These are phyloP conservation scores for Geranium brycei DNA, from an alignment of 345 rosid species.

Conservation along the genomic window DNA sequence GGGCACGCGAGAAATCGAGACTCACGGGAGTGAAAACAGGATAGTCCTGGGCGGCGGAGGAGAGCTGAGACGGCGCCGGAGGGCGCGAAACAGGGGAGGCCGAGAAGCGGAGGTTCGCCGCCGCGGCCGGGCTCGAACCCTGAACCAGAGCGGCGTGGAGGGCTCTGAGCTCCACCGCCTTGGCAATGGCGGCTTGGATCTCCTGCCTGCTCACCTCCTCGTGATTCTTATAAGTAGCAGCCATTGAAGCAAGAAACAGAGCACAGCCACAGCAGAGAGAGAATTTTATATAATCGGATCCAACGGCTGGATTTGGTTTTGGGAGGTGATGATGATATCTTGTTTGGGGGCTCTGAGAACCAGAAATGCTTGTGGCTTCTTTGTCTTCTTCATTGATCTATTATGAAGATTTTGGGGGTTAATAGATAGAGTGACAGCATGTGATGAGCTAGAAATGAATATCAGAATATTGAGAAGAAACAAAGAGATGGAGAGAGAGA, in stretches of 20 bases:
- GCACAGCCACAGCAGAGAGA: background rate
- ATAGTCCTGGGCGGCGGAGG: conserved; percentile 74
- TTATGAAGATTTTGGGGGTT: background rate
- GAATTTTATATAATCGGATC: conserved; percentile 4
- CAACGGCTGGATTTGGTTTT: conserved; percentile 24
- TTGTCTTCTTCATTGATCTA: too few relatives aligned
- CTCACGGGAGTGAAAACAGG: conserved; percentile 96
- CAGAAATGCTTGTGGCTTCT: conserved; percentile 11
- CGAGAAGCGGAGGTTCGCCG: conserved; percentile 39
- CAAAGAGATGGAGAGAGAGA: conserved; percentile 8
- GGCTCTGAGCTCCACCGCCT: conserved; percentile 72
- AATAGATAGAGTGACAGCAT: conserved; percentile 20
- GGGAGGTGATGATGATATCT: conserved; percentile 31
- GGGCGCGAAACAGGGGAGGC: conserved; percentile 49
- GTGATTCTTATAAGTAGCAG: conserved; percentile 26
- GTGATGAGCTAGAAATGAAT: conserved; percentile 13
- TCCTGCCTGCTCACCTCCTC: conserved; percentile 36
- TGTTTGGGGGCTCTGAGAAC: conserved; percentile 22
- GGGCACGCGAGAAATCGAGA: background rate
- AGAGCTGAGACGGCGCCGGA: conserved; percentile 17
- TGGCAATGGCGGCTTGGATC: conserved; percentile 73
- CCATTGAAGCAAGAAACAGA: conserved; percentile 28
- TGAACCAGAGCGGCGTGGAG: conserved; percentile 66
- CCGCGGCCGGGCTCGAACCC: conserved; percentile 18
- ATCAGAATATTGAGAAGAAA: too few relatives aligned